These are phyloP conservation scores for Vachellia pachyceras DNA, from an alignment of 306 rosid genomes.

Conservation along the genomic window DNA sequence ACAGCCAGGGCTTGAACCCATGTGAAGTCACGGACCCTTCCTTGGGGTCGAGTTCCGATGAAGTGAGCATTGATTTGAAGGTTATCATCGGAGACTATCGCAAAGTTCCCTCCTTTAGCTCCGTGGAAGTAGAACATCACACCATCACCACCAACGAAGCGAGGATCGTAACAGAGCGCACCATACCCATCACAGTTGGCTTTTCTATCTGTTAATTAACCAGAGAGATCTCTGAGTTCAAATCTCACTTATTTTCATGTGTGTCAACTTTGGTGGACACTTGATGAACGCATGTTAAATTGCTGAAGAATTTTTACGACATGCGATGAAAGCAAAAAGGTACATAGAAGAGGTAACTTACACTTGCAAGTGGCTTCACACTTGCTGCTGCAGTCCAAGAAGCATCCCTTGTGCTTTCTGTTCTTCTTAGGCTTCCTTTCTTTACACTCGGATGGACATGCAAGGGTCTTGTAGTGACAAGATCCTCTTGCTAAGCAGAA, in stretches of 20 bases:
- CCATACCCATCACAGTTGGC: slow-evolving; percentile 79
- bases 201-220: slow-evolving; percentile 52
- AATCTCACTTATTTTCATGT: background rate
- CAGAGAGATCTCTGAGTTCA: slow-evolving; percentile 22
- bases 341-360: slow-evolving; percentile 39
- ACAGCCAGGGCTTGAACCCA: slow-evolving; percentile 81
- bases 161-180: slow-evolving; percentile 80
- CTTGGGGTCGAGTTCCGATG: slow-evolving; percentile 72
- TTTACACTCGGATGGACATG: slow-evolving; percentile 63
- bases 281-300: background rate
- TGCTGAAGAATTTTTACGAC: background rate
- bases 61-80: slow-evolving; percentile 84
- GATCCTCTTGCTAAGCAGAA: slow-evolving; percentile 50
- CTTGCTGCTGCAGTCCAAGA: slow-evolving; percentile 68
- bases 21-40: slow-evolving; percentile 80
- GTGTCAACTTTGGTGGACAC: background rate
- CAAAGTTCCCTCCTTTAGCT: slow-evolving; percentile 73
- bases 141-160: slow-evolving; percentile 83
- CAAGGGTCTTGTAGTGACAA: slow-evolving; percentile 56
- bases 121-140: slow-evolving; percentile 92
- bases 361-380: slow-evolving; percentile 88
- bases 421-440: slow-evolving; percentile 75
- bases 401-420: slow-evolving; percentile 73
- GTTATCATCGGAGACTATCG: slow-evolving; percentile 62
- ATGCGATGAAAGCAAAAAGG: background rate